Evolutionary conservation across 257 asterid species (phyloP), one percentile per base, ranked within the genome.

Genomic region (Voacanga thouarsii): DNA sequence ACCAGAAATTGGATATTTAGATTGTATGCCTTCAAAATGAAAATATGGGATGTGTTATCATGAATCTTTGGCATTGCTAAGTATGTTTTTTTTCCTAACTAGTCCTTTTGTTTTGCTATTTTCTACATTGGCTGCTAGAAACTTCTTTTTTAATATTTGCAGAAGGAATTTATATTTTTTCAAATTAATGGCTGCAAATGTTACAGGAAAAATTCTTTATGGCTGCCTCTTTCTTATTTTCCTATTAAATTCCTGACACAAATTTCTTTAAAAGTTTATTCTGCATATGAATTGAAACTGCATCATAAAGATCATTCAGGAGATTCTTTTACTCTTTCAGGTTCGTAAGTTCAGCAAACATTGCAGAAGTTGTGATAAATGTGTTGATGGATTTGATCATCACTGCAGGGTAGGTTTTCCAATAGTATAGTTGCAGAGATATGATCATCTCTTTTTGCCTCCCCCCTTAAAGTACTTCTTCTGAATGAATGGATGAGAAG

Each of bases 381-480:
- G 99, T 89, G 99, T 95, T 68, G 99, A 95, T 37, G 99, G 98
- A 79, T 95, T 95, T 73, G 99, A 95, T 89, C 99, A 95, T 88
- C 99, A 95, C 84, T 95, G 99, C 78, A 95, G 99, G 87, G 99
- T 95, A 79, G 82, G 99, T 89, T 81, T 80, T 55, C 37, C 49
- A 66, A 37, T 53, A 33, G 68, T 56, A 50, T 78, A 47, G 47
- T 55, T 41, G 30, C 30, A 67, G 9, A 8, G 8, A 7, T 41
- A 39, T 18, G 26, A 39, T 12, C 39, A 41, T 45, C 33, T 50
- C 72, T 72, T 37, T 60, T 45, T 41, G 41, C 39, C 21, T 50
- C n/a, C 21, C 26, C 10, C n/a, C 12, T 10, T 15, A 33, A 18
- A 60, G 72, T 9, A 24, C 3, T 75, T 16, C 47, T 76, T 28